These are phyloP conservation scores for Barnettozyma californica DNA, from an alignment of 805 yeast species.

Conservation along the genomic window DNA sequence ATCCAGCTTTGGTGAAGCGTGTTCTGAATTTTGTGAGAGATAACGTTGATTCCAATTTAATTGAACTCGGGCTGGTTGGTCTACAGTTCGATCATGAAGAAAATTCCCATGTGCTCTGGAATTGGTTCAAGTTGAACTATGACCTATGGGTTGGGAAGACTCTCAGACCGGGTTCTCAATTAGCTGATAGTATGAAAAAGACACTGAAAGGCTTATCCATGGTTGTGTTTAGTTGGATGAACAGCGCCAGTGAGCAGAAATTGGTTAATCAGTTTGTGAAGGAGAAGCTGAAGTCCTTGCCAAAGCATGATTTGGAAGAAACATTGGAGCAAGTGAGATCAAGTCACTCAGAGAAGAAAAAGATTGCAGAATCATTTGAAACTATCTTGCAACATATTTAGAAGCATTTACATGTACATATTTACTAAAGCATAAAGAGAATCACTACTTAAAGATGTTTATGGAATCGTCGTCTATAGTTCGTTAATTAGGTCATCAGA, in stretches of 20 bases:
- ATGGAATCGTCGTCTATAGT: background rate
- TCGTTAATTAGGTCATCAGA: background rate
- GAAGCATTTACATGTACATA: background rate
- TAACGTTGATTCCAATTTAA: conserved; percentile 48
- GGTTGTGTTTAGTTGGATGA: conserved; percentile 33
- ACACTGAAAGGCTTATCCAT: conserved; percentile 37
- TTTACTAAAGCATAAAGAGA: too few species aligned
- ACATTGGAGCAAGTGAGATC: conserved; percentile 9
- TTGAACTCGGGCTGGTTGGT: conserved; percentile 58
- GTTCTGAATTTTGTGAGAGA: conserved; percentile 52
- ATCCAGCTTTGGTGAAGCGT: conserved; percentile 42
- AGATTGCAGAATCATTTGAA: conserved; percentile 12
- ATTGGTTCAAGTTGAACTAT: conserved; percentile 52
- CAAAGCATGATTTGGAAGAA: conserved; percentile 34
- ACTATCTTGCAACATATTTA: conserved; percentile 3
- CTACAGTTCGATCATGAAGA: conserved; percentile 34
- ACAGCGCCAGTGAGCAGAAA: conserved; percentile 22
- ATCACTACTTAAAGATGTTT: too few species aligned
- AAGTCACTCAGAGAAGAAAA: conserved; percentile 13
- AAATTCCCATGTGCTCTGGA: conserved; percentile 38
- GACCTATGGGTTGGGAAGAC: conserved; percentile 48
- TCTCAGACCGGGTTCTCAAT: conserved; percentile 38
- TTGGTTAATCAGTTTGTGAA: conserved; percentile 28
- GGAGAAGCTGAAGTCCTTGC: conserved; percentile 29
- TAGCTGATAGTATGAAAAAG: conserved; percentile 40